These are phyloP conservation scores for Phytophthora hibernalis DNA, from an alignment of 352 stramenopile species.

Conservation along the genomic window DNA sequence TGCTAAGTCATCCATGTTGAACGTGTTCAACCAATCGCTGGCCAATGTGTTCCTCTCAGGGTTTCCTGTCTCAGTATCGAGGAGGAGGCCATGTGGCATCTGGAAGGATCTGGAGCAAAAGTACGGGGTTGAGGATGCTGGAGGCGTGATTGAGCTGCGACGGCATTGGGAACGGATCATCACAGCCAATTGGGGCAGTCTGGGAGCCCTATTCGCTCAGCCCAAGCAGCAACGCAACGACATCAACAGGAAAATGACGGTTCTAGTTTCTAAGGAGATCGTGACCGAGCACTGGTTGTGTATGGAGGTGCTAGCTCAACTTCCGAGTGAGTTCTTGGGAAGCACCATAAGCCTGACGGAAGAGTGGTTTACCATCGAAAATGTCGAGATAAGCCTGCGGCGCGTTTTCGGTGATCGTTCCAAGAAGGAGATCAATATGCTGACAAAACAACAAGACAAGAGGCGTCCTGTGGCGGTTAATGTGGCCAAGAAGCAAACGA, in stretches of 20 bases:
- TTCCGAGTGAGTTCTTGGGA: conserved; percentile 28
- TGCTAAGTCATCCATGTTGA: background rate
- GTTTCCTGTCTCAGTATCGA: background rate
- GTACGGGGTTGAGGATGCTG: background rate
- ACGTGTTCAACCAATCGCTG: background rate
- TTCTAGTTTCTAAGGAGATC: conserved; percentile 8
- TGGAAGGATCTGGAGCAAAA: conserved; percentile 3
- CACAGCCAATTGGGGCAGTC: background rate
- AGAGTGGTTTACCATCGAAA: conserved; percentile 11
- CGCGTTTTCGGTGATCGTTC: conserved; percentile 7
- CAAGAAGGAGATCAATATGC: conserved; percentile 10
- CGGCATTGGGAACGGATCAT: conserved; percentile 2
- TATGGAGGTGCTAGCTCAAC: conserved; percentile 7
- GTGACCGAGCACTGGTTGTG: conserved; percentile 17
- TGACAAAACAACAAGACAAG: conserved; percentile 6
- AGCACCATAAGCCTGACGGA: conserved; percentile 9
- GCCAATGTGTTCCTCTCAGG: background rate
- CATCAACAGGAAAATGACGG: conserved; percentile 12
- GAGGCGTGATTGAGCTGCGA: background rate
- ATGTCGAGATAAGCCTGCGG: background rate
- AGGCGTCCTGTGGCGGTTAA: background rate
- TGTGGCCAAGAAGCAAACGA: background rate
- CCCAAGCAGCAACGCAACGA: background rate
- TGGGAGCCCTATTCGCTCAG: conserved; percentile 9
- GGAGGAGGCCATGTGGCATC: background rate